These are phyloP conservation scores for Candida ovalis DNA, from an alignment of 805 yeast genomes.

Conservation along the genomic window DNA sequence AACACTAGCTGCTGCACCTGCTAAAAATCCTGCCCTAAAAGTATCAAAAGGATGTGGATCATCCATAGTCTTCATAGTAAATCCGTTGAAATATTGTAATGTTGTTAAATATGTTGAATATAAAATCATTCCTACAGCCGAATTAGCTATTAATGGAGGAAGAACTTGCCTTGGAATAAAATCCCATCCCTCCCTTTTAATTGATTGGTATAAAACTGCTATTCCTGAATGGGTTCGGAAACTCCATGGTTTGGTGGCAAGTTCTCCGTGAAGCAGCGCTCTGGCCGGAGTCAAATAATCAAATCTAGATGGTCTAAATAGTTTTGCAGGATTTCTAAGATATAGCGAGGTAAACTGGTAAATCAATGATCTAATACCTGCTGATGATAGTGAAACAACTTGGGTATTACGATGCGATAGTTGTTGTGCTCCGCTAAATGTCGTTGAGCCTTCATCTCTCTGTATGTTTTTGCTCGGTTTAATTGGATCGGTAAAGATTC, in stretches of 20 bases:
- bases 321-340: conserved; percentile 75
- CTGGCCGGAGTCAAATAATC: conserved; percentile 76
- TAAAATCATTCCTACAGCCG: conserved; percentile 81
- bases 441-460: neutral
- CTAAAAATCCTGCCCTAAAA: conserved; percentile 76
- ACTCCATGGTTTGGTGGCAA: conserved; percentile 46
- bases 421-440: conserved; percentile 15
- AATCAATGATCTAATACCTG: conserved; percentile 81
- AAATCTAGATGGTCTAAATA: conserved; percentile 86
- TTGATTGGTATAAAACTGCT: conserved; percentile 68
- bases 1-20: conserved; percentile 84
- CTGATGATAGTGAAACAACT: conserved; percentile 75
- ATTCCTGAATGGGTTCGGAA: conserved; percentile 72
- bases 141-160: conserved; percentile 86
- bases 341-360: conserved; percentile 76
- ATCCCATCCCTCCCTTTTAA: conserved; percentile 77
- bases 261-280: conserved; percentile 43
- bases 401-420: conserved; percentile 39
- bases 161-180: conserved; percentile 80
- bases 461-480: neutral
- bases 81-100: conserved; percentile 36
- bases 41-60: conserved; percentile 48
- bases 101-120: conserved; percentile 76
- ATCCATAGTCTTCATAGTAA: conserved; percentile 17
- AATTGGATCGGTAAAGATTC: neutral